These are phyloP conservation scores for Nelumbo lutea DNA, from an alignment of 164 flowering plant species.

Conservation along the genomic window DNA sequence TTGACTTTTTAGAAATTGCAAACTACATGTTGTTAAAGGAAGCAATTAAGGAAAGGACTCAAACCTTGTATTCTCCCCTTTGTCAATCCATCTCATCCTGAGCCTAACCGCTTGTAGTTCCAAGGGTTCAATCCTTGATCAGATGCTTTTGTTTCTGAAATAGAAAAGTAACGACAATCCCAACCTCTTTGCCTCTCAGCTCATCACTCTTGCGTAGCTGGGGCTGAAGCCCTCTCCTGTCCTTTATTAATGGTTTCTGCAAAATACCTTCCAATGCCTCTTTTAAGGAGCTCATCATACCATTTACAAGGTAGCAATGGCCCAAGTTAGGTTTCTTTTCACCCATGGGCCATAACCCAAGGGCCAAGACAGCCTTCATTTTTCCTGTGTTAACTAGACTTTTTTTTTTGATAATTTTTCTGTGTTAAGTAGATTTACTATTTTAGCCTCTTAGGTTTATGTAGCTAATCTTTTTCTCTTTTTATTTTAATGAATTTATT, in stretches of 20 bases:
- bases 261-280: constrained; percentile 37
- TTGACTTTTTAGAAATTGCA: constrained; percentile 35
- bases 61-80: constrained; percentile 62
- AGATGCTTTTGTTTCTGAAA: constrained; percentile 54
- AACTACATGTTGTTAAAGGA: constrained; percentile 28
- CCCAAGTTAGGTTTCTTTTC: constrained; percentile 45
- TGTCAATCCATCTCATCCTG: constrained; percentile 50
- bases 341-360: too few relatives aligned
- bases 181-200: constrained; percentile 41
- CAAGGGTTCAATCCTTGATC: constrained; percentile 43
- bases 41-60: constrained; percentile 19
- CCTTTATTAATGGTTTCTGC: constrained; percentile 66
- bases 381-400: too few relatives aligned
- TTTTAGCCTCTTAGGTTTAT: too few relatives aligned
- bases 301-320: constrained; percentile 40
- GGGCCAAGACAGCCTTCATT: too few relatives aligned
- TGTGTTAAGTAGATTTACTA: too few relatives aligned
- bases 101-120: constrained; percentile 62
- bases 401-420: too few relatives aligned
- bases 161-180: constrained; percentile 43
- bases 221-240: constrained; percentile 55
- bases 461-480: too few relatives aligned
- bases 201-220: constrained; percentile 39
- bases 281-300: constrained; percentile 43
- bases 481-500: too few relatives aligned